Conservation (phyloP, 2,329 filamentous ascomycete genomes). For the Ramichloridium luteum region DNA sequence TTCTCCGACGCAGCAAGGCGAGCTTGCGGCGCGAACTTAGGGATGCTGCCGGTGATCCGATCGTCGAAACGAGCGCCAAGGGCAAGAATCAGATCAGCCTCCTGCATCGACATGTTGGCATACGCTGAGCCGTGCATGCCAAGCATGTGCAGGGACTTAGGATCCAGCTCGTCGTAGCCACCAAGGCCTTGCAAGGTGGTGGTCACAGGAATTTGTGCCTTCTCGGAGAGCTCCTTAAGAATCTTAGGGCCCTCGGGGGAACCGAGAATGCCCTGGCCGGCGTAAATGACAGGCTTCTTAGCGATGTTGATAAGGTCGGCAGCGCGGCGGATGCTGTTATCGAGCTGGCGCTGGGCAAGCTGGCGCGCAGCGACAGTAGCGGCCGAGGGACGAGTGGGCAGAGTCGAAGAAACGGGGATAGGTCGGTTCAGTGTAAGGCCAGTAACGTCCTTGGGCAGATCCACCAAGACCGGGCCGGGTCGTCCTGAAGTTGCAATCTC, state of each 20-base stretch:
- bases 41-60: slow-evolving; percentile 70
- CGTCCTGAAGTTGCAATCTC: slow-evolving; percentile 92
- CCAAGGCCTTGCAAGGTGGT: slow-evolving; percentile 92
- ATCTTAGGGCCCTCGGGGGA: slow-evolving; percentile 66
- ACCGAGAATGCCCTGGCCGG: slow-evolving; percentile 77
- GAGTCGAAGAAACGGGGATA: slow-evolving; percentile 62
- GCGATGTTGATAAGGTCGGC: slow-evolving; percentile 73
- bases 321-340: slow-evolving; percentile 61
- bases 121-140: slow-evolving; percentile 97
- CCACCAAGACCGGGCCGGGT: slow-evolving; percentile 87
- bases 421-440: slow-evolving; percentile 69
- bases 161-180: slow-evolving; percentile 81
- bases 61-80: slow-evolving; percentile 92
- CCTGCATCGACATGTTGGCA: slow-evolving; percentile 96
- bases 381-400: slow-evolving; percentile 73
- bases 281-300: slow-evolving; percentile 92
- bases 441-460: slow-evolving; percentile 93
- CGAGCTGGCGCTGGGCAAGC: slow-evolving; percentile 57
- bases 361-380: slow-evolving; percentile 73
- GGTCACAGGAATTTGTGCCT: slow-evolving; percentile 83
- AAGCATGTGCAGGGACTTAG: slow-evolving; percentile 94
- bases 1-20: slow-evolving; percentile 73
- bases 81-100: slow-evolving; percentile 90
- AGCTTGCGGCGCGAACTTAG: slow-evolving; percentile 81
- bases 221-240: slow-evolving; percentile 77